Evolutionary conservation across 768 basidiomycete species (phyloP).

Genomic region (Podaxis sp.): DNA sequence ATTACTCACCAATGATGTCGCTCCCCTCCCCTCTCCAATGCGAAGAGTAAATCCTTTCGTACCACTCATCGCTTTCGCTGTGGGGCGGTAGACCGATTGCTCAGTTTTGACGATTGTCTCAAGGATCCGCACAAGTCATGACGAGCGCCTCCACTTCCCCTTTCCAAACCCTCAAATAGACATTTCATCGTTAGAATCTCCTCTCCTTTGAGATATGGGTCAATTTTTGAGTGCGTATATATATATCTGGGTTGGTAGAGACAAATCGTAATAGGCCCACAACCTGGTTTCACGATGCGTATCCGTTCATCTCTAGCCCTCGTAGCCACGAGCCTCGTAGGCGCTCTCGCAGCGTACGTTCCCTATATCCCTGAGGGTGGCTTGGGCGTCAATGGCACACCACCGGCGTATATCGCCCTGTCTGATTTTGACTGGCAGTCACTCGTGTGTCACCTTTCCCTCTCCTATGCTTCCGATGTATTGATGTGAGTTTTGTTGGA

Average conservation of each 20-base stretch:
- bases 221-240: too few species aligned
- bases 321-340: not conserved
- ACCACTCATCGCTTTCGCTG: too few species aligned
- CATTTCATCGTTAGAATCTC: not conserved
- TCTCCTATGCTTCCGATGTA: not conserved
- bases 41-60: too few species aligned
- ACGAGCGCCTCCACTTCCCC: not conserved
- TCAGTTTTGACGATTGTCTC: not conserved
- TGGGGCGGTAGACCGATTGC: too few species aligned
- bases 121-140: not conserved
- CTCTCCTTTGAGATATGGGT: too few species aligned
- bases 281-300: not conserved
- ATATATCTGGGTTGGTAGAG: too few species aligned
- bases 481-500: not conserved
- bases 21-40: too few species aligned
- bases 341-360: not conserved
- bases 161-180: not conserved
- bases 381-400: conserved; percentile 20
- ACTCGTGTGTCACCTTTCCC: conserved; percentile 18
- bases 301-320: not conserved
- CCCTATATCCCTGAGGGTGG: conserved; percentile 23
- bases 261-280: too few species aligned
- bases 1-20: too few species aligned
- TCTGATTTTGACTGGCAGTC: conserved; percentile 29
- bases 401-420: conserved; percentile 23